phyloP scores from a whole-genome alignment of 805 yeast species.

The Zygoascus tannicola region DNA sequence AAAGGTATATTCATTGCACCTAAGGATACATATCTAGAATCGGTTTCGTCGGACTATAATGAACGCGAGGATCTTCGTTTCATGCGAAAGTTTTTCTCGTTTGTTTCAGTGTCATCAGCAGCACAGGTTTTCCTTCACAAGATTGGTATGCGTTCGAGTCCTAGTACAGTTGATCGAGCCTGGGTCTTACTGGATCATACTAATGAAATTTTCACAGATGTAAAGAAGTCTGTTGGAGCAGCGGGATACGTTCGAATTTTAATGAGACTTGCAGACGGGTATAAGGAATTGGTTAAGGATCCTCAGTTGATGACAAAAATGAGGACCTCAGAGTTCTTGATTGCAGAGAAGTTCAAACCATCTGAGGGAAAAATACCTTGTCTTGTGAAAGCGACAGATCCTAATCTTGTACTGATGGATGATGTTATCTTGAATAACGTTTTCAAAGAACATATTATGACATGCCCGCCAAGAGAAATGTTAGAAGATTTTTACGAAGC shows the following conservation, averaged over 20 bases:
- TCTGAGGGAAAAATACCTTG: constrained; percentile 9
- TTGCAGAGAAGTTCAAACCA: constrained; percentile 18
- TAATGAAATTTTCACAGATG: neutral
- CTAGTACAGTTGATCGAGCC: constrained; percentile 26
- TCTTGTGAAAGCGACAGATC: constrained; percentile 21
- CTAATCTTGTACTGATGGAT: constrained; percentile 27
- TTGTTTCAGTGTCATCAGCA: constrained; percentile 16
- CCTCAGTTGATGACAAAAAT: constrained; percentile 16
- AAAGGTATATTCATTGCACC: constrained; percentile 18
- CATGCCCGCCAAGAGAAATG: constrained; percentile 28
- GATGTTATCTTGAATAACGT: constrained; percentile 29
- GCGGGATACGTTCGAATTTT: neutral
- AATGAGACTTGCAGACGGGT: neutral
- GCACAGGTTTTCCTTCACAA: constrained; percentile 25
- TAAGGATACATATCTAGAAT: constrained; percentile 17
- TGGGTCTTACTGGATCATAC: constrained; percentile 21
- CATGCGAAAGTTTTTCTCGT: constrained; percentile 22
- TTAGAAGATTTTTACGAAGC: constrained; percentile 25
- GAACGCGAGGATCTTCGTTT: constrained; percentile 7
- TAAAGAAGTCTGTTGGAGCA: neutral
- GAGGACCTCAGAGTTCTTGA: constrained; percentile 23
- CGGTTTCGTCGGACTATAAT: constrained; percentile 2
- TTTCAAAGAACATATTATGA: constrained; percentile 24
- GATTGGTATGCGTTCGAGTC: constrained; percentile 29
- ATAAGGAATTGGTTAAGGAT: constrained; percentile 4